A percentile compares a stretch with the other conserved stretches of the same genome.
These are phyloP conservation scores for Incumbomyces lentus DNA, from an alignment of 2,329 filamentous ascomycete genomes.

Conservation along the genomic window DNA sequence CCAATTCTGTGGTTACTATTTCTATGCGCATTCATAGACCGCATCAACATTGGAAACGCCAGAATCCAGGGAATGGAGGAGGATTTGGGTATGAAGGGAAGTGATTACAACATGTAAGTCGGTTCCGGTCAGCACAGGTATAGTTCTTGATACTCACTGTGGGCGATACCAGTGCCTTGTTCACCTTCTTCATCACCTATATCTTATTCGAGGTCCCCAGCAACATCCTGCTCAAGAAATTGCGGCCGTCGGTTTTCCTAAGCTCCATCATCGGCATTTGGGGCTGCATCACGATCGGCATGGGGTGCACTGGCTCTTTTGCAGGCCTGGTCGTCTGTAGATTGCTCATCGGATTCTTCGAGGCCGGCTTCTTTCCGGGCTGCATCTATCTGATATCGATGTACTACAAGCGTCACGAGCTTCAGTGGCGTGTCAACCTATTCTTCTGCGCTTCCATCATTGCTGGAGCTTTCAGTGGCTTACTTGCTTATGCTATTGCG, in stretches of 20 bases:
- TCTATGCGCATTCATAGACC: constrained; percentile 32
- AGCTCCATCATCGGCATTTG: constrained; percentile 14
- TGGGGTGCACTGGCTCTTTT: constrained; percentile 25
- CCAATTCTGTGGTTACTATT: constrained; percentile 39
- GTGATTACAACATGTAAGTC: constrained; percentile 27
- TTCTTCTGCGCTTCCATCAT: constrained; percentile 29
- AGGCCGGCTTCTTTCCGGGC: constrained; percentile 31
- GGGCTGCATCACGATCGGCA: constrained; percentile 32
- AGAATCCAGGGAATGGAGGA: constrained; percentile 35
- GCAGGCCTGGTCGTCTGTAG: constrained; percentile 24
- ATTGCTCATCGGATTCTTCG: constrained; percentile 25
- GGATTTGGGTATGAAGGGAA: constrained; percentile 34
- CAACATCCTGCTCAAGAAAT: constrained; percentile 35
- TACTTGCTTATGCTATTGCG: constrained; percentile 42
- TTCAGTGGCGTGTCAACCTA: constrained; percentile 29
- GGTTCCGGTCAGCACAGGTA: no score
- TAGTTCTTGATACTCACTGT: no score
- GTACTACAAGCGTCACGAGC: constrained; percentile 29
- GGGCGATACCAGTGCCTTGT: constrained; percentile 12
- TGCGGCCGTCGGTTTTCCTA: constrained; percentile 19
- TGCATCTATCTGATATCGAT: constrained; percentile 20
- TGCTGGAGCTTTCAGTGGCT: constrained; percentile 34
- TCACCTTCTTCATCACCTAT: constrained; percentile 20
- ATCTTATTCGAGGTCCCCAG: constrained; percentile 31
- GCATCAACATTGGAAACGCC: constrained; percentile 40